A percentile compares a stretch with the other conserved stretches of the same genome.
Evolutionary conservation across 768 basidiomycete genomes (phyloP).

Genomic region (Galerina marginata): DNA sequence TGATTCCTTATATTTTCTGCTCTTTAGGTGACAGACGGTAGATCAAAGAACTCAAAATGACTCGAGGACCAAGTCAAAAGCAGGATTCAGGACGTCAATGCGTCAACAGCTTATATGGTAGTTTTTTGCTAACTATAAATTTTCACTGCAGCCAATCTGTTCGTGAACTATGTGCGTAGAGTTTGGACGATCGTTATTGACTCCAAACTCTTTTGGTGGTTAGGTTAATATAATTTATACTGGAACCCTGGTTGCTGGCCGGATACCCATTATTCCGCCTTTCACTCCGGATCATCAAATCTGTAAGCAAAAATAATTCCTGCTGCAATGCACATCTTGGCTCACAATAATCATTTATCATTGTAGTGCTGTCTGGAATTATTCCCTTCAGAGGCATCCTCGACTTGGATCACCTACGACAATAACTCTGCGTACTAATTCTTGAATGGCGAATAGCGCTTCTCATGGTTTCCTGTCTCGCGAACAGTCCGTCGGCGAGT

Average conservation of each 20-base stretch:
- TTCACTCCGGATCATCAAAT: slow-evolving; percentile 50
- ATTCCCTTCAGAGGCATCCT: slow-evolving; percentile 49
- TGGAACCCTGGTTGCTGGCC: slow-evolving; percentile 44
- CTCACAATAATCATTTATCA: not conserved
- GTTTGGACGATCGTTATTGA: not conserved
- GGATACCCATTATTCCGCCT: slow-evolving; percentile 53
- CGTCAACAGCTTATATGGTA: not conserved
- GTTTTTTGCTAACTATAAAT: not conserved
- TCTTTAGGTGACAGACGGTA: not conserved
- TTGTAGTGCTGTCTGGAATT: slow-evolving; percentile 26
- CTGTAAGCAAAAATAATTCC: slow-evolving; percentile 24
- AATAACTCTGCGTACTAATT: slow-evolving; percentile 41
- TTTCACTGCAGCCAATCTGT: slow-evolving; percentile 34
- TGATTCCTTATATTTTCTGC: slow-evolving; percentile 5
- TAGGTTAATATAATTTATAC: slow-evolving; percentile 58
- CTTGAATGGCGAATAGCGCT: slow-evolving; percentile 54
- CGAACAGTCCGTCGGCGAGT: slow-evolving; percentile 41
- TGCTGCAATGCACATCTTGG: not conserved
- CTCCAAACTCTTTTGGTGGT: not conserved
- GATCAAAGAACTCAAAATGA: slow-evolving; percentile 36
- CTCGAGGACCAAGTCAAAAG: slow-evolving; percentile 54
- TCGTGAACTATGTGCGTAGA: slow-evolving; percentile 37
- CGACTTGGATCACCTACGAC: slow-evolving; percentile 43
- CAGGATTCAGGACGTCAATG: slow-evolving; percentile 54
- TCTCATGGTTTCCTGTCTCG: slow-evolving; percentile 49